Percentiles rank a stretch among this genome's conserved stretches.
Conservation (phyloP, 176 grass and related monocot genomes). For the Carex littledalei region DNA sequence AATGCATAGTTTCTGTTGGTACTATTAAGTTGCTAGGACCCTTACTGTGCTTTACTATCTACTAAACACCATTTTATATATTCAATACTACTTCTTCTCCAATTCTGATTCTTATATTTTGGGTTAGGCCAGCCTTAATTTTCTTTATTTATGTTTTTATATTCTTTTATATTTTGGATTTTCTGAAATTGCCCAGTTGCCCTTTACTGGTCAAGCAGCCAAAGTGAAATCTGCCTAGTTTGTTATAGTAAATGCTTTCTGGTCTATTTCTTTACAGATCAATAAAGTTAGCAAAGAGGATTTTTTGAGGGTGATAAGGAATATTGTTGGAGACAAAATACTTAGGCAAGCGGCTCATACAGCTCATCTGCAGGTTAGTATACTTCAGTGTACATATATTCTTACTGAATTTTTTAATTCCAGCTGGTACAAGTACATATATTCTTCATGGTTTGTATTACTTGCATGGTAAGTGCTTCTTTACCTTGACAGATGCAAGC, state of each 20-base stretch:
- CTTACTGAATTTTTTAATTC: not conserved
- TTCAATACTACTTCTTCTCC: not conserved
- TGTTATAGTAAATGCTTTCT: not conserved
- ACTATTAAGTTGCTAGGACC: not conserved
- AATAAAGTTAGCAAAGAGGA: conserved; percentile 94
- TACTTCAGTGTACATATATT: conserved; percentile 3
- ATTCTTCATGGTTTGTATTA: not conserved
- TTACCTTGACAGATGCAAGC: conserved; percentile 36
- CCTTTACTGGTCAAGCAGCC: not conserved
- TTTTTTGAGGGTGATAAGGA: conserved; percentile 83
- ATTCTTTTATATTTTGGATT: conserved; percentile 21
- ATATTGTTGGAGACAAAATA: conserved; percentile 96
- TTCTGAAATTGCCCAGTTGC: not conserved
- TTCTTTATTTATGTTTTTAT: conserved; percentile 17
- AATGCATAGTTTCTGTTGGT: not conserved
- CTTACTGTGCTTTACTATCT: not conserved
- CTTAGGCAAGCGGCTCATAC: conserved; percentile 81
- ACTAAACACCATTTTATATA: not conserved
- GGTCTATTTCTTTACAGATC: conserved; percentile 46
- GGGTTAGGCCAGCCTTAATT: no score
- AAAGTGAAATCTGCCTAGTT: not conserved
- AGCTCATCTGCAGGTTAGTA: conserved; percentile 77
- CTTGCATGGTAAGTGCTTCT: conserved; percentile 16
- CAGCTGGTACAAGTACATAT: not conserved
- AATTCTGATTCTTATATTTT: no score